Evolutionary conservation across 305 asterid genomes (phyloP).

Genomic region (Lippia alba): DNA sequence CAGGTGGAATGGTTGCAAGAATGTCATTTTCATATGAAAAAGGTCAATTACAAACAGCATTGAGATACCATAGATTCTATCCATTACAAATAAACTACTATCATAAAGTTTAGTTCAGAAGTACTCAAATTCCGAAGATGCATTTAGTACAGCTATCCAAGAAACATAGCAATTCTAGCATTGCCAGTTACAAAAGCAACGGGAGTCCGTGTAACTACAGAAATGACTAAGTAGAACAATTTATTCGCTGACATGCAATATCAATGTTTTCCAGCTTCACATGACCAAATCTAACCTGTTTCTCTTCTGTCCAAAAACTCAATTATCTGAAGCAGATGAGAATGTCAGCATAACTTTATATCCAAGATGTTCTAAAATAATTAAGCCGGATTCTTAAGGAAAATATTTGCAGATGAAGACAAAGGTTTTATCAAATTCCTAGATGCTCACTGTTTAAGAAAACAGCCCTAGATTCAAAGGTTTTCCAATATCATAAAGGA

Average conservation of each 20-base stretch:
- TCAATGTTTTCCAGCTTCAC: neutral
- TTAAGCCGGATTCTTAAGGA: neutral
- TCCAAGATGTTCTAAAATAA: neutral
- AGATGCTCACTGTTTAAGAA: neutral
- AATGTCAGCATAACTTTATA: neutral
- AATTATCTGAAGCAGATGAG: neutral
- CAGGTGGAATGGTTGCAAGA: neutral
- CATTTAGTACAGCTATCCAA: neutral
- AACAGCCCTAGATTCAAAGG: neutral
- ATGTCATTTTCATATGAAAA: neutral
- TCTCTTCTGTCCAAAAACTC: neutral
- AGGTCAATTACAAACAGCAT: neutral
- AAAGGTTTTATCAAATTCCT: neutral
- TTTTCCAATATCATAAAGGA: neutral
- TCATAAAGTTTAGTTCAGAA: neutral
- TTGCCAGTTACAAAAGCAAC: neutral
- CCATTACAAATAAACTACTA: neutral
- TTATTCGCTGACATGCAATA: neutral
- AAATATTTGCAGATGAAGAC: neutral
- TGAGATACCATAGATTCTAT: neutral
- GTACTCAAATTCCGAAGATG: conserved; percentile 1
- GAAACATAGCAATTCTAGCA: neutral
- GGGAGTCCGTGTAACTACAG: neutral
- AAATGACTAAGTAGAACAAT: neutral
- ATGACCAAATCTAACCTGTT: neutral